Evolutionary conservation across 23 red algal genomes (phyloP).

Genomic region (Gracilaria domingensis): DNA sequence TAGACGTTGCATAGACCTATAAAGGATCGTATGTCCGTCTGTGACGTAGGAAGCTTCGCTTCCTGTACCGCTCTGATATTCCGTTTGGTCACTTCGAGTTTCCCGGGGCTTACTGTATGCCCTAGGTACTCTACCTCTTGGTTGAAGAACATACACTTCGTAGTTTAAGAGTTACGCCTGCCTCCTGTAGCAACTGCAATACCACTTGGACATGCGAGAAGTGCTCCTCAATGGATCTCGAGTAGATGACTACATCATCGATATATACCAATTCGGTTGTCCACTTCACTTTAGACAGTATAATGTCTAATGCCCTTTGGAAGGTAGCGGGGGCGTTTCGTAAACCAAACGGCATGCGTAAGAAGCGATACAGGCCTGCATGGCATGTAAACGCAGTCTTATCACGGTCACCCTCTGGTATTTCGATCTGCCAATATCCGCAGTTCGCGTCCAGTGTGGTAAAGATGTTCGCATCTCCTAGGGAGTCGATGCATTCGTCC

Average conservation of each 20-base stretch:
- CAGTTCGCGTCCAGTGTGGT: constrained; percentile 14
- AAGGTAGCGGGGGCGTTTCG: constrained; percentile 3
- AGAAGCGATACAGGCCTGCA: neutral
- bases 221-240: neutral
- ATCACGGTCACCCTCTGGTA: neutral
- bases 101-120: neutral
- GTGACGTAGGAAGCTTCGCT: neutral
- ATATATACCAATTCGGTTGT: neutral
- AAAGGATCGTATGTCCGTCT: constrained; percentile 8
- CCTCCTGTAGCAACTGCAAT: neutral
- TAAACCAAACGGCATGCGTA: neutral
- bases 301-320: constrained; percentile 39
- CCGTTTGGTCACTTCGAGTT: neutral
- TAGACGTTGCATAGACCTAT: constrained; percentile 4
- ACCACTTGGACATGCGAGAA: neutral
- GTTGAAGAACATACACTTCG: constrained; percentile 3
- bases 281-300: constrained; percentile 32
- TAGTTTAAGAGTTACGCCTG: neutral
- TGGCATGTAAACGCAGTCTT: constrained; percentile 25
- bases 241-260: constrained; percentile 20
- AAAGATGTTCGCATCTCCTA: constrained; percentile 6
- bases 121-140: neutral
- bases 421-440: constrained; percentile 26
- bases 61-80: neutral
- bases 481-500: constrained; percentile 40